Base-by-base conservation (phyloP, 2,329 filamentous ascomycete genomes). In the Diaporthe vexans region DNA sequence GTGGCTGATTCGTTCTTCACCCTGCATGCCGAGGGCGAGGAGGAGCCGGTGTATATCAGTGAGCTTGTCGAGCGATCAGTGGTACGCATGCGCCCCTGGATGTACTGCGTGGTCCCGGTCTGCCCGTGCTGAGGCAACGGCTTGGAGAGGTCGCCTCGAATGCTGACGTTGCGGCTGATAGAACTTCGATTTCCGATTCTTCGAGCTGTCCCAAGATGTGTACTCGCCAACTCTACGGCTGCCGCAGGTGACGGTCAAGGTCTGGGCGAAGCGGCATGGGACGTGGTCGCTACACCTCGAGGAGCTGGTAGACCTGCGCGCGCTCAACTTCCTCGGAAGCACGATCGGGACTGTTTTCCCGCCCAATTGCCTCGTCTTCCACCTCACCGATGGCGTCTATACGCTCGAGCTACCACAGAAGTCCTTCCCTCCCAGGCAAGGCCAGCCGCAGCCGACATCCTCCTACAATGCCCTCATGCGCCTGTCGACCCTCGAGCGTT, bases 1-100 rank as follows among this genome's bases (percentile, higher is more conserved):
- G 92, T 97, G 83, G 94, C 93, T n/a, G 94, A 98, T 83, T 92
- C 93, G 21, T 98, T 97, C 88, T 97, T 97, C 82, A 94, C 94
- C 3, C 81, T 98, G 69, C 95, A 98, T 82, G 90, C 92, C 59
- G 85, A 90, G 1, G 89, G 85, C 4, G 84, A 91, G 69, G 83
- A 88, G 61, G 92, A 94, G 21, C 95, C 96, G 0, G 85, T 98
- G n/a, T 98, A 98, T 82, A 90, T 98, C 79, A 98, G 95, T 80
- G 96, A 98, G 84, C 87, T 93, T 29, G 90, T 92, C 37, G 90
- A 93, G 78, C 91, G 91, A 79, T 92, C 94, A n/a, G 95, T 95
- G 84, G 88, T 90, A 83, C 29, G 51, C 9, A 26, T 5, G 21
- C 13, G 37, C 56, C 37, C 33, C 63, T 35, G 54, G 15, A 9